Conservation (phyloP, 352 stramenopile species). For the Globisporangium canariense region DNA sequence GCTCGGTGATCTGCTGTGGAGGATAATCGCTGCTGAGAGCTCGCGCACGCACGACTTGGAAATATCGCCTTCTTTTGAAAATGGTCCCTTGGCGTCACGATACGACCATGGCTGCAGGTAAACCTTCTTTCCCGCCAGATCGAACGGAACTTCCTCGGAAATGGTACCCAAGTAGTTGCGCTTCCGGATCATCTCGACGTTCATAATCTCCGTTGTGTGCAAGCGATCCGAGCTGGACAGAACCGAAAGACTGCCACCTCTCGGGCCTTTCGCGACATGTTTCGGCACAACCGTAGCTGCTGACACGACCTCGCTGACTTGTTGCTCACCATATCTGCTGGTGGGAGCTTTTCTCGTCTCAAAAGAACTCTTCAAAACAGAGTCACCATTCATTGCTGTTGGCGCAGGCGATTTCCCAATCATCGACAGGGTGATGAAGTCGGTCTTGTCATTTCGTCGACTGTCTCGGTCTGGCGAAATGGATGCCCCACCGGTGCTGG, state of each 20-base stretch:
- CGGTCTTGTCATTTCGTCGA: not conserved
- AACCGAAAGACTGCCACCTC: constrained; percentile 17
- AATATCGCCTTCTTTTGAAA: constrained; percentile 43
- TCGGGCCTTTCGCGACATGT: constrained; percentile 15
- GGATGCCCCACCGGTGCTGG: not conserved
- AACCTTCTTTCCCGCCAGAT: constrained; percentile 49
- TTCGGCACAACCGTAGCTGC: constrained; percentile 37
- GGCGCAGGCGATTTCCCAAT: constrained; percentile 15
- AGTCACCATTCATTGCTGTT: constrained; percentile 1
- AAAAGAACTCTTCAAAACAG: not conserved
- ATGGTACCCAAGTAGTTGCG: constrained; percentile 53
- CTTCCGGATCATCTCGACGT: constrained; percentile 67
- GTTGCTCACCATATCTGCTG: not conserved
- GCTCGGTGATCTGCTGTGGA: constrained; percentile 38
- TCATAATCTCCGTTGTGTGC: constrained; percentile 38
- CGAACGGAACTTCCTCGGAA: constrained; percentile 28
- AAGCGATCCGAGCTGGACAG: constrained; percentile 28
- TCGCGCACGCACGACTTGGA: constrained; percentile 57
- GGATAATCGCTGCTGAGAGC: constrained; percentile 38
- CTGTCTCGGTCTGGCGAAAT: constrained; percentile 14
- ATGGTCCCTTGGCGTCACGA: constrained; percentile 52
- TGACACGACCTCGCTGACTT: not conserved
- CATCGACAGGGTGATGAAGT: constrained; percentile 24
- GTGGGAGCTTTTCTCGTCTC: not conserved
- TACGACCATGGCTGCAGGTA: constrained; percentile 83